phyloP scores from a whole-genome alignment of 768 basidiomycete species.

The Podaxis rugospora region DNA sequence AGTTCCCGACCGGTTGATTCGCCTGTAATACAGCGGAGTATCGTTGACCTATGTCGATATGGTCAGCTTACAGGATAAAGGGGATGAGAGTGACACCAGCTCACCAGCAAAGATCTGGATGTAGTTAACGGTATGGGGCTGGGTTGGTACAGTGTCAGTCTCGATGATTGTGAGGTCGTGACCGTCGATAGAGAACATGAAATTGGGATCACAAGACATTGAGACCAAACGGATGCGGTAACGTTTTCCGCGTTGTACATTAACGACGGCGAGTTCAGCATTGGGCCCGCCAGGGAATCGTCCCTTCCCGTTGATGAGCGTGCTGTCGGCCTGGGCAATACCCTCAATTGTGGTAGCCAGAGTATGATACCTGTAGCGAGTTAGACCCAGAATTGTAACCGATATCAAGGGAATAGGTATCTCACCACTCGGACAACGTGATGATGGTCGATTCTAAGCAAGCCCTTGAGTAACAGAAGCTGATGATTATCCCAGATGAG shows the following conservation, averaged over 20 bases:
- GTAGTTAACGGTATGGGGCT: slow-evolving; percentile 26
- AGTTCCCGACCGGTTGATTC: slow-evolving; percentile 32
- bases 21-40: slow-evolving; percentile 35
- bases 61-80: neutral
- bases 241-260: slow-evolving; percentile 26
- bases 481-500: slow-evolving; percentile 13
- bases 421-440: slow-evolving; percentile 36
- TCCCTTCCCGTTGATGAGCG: slow-evolving; percentile 35
- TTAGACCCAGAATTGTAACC: neutral
- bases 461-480: slow-evolving; percentile 24
- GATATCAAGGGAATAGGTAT: neutral
- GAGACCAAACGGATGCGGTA: slow-evolving; percentile 25
- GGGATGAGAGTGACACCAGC: slow-evolving; percentile 15
- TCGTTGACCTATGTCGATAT: slow-evolving; percentile 35
- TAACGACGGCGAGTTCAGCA: slow-evolving; percentile 26
- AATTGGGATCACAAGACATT: slow-evolving; percentile 26
- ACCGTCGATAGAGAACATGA: slow-evolving; percentile 38
- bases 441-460: slow-evolving; percentile 31
- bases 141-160: slow-evolving; percentile 26
- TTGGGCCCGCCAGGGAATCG: slow-evolving; percentile 30
- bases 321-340: slow-evolving; percentile 22
- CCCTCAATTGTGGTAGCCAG: slow-evolving; percentile 15
- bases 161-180: slow-evolving; percentile 37
- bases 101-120: slow-evolving; percentile 9
- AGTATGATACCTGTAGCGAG: slow-evolving; percentile 18